A percentile compares a stretch with the other conserved stretches of the same genome.
These are phyloP conservation scores for Filobasidium floriforme DNA, from an alignment of 768 basidiomycete genomes.

Conservation along the genomic window DNA sequence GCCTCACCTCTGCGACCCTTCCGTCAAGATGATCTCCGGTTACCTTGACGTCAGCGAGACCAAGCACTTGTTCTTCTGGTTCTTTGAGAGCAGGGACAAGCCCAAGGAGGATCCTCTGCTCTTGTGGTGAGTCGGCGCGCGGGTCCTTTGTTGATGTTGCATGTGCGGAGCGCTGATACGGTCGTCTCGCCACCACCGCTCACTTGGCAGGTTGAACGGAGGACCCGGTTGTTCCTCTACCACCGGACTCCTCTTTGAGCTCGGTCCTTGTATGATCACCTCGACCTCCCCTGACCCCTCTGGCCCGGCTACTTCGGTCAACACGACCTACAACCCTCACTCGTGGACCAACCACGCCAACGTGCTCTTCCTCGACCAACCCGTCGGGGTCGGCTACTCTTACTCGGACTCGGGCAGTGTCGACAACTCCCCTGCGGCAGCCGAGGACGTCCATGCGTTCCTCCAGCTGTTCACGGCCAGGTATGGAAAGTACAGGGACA, in stretches of 20 bases:
- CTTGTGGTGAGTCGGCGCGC: constrained; percentile 56
- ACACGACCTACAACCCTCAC: constrained; percentile 56
- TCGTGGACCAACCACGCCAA: constrained; percentile 80
- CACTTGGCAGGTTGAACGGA: constrained; percentile 54
- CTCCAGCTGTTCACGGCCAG: constrained; percentile 38
- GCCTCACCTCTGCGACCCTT: constrained; percentile 67
- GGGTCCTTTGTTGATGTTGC: too few species aligned
- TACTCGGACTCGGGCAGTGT: constrained; percentile 62
- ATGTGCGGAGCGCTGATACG: neutral
- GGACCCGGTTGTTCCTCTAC: constrained; percentile 60
- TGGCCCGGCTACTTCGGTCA: constrained; percentile 49
- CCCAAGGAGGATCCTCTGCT: constrained; percentile 74
- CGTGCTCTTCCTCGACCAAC: constrained; percentile 48
- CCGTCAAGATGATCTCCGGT: constrained; percentile 73
- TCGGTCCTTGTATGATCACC: constrained; percentile 74
- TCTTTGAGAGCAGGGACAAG: constrained; percentile 64
- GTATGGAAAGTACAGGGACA: constrained; percentile 40
- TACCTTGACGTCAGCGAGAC: constrained; percentile 73
- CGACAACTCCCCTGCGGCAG: constrained; percentile 73
- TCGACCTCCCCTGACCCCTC: constrained; percentile 51
- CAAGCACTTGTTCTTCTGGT: constrained; percentile 86
- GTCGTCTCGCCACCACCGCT: neutral
- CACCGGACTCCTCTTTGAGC: constrained; percentile 81
- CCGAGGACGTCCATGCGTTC: constrained; percentile 65
- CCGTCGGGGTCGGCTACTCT: constrained; percentile 82